phyloP scores from a whole-genome alignment of 768 basidiomycete genomes.

The Mycena belliarum region DNA sequence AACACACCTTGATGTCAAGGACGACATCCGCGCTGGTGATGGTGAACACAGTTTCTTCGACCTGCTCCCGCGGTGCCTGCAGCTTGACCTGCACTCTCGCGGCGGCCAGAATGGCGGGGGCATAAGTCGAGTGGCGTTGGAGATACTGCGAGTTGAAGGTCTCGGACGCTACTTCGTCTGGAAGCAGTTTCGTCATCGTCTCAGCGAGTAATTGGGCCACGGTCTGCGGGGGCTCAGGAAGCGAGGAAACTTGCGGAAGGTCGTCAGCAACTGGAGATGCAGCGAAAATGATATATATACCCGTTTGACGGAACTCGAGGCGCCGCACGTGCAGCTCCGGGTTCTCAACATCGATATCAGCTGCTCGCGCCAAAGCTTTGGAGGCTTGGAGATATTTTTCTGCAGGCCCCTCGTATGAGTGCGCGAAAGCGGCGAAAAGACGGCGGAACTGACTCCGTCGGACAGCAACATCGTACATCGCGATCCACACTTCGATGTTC shows the following conservation, averaged over 20 bases:
- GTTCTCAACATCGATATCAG: constrained; percentile 50
- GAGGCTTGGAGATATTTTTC: constrained; percentile 83
- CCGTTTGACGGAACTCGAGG: constrained; percentile 58
- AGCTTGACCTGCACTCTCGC: constrained; percentile 58
- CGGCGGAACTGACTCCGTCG: constrained; percentile 62
- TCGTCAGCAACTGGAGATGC: constrained; percentile 1
- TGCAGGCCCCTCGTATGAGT: constrained; percentile 29
- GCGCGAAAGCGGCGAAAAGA: not conserved
- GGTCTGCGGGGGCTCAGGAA: constrained; percentile 44
- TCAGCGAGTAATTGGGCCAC: constrained; percentile 53
- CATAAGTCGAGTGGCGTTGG: constrained; percentile 55
- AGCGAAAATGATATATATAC: constrained; percentile 35
- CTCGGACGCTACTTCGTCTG: constrained; percentile 58
- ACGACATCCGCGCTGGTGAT: constrained; percentile 42
- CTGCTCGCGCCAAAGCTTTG: constrained; percentile 62
- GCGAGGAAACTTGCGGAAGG: constrained; percentile 40
- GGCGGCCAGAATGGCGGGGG: constrained; percentile 58
- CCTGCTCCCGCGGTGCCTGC: constrained; percentile 52
- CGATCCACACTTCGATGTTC: constrained; percentile 71
- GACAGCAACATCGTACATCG: constrained; percentile 78
- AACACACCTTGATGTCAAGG: constrained; percentile 50
- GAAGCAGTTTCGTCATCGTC: constrained; percentile 51
- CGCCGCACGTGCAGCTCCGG: constrained; percentile 74
- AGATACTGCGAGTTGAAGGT: constrained; percentile 76
- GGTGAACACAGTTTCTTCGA: constrained; percentile 60